Evolutionary conservation across 306 rosid species (phyloP).

Genomic region (Quercus ilex): DNA sequence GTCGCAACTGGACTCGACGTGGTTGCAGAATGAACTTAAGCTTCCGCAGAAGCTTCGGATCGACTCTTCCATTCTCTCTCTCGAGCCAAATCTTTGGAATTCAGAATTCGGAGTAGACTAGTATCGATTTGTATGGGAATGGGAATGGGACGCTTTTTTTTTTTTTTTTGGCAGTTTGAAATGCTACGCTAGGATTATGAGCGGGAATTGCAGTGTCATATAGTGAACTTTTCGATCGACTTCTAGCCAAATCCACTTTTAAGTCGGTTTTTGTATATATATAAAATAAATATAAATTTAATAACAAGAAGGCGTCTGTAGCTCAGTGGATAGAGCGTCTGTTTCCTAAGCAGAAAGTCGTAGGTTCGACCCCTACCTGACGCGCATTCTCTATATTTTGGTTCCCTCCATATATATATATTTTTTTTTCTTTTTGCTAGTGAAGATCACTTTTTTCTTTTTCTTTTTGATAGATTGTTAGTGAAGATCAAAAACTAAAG

Average conservation of each 20-base stretch:
- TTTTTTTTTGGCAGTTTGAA: not conserved
- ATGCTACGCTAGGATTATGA: too few relatives aligned
- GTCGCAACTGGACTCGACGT: conserved; percentile 58
- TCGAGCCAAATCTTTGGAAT: too few relatives aligned
- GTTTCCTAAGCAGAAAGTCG: conserved; percentile 74
- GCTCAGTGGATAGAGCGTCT: conserved; percentile 88
- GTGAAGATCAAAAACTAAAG: too few relatives aligned
- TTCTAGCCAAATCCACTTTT: too few relatives aligned
- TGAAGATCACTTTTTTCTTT: not conserved
- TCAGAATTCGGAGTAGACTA: too few relatives aligned
- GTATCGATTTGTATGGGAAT: too few relatives aligned
- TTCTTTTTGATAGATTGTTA: too few relatives aligned
- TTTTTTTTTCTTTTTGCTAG: not conserved
- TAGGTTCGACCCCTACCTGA: conserved; percentile 68
- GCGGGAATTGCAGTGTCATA: too few relatives aligned
- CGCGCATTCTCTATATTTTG: not conserved
- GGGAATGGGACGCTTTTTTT: not conserved
- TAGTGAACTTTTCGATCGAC: too few relatives aligned
- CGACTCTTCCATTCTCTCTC: conserved; percentile 48
- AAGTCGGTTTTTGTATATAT: too few relatives aligned
- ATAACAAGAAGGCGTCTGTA: conserved; percentile 33
- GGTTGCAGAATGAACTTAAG: conserved; percentile 67
- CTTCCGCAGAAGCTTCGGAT: conserved; percentile 53
- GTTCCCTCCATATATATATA: too few relatives aligned
- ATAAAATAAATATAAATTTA: too few relatives aligned